Evolutionary conservation across 2,329 filamentous ascomycete species (phyloP).

Genomic region (Helicocarpus griseus): DNA sequence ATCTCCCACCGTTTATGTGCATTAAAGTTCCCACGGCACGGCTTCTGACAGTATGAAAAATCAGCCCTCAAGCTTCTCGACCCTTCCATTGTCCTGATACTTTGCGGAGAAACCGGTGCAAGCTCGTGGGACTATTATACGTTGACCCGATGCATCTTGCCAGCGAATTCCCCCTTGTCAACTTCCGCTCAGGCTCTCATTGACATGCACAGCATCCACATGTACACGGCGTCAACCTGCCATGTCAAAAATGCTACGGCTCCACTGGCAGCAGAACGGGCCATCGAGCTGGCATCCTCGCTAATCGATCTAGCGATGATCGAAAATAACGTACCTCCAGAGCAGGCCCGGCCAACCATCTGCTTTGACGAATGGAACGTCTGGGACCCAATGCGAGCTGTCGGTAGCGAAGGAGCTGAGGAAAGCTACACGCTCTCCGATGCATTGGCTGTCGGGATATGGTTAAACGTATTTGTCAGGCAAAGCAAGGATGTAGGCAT

Average conservation of each 20-base stretch:
- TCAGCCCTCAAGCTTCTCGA: constrained; percentile 42
- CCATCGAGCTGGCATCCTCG: constrained; percentile 58
- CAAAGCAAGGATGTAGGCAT: constrained; percentile 63
- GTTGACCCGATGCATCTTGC: constrained; percentile 56
- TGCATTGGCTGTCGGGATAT: constrained; percentile 63
- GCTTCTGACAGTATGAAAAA: constrained; percentile 7
- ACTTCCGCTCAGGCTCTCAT: constrained; percentile 42
- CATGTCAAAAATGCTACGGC: constrained; percentile 50
- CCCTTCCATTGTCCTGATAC: constrained; percentile 57
- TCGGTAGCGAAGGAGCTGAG: constrained; percentile 62
- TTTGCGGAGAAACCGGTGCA: constrained; percentile 63
- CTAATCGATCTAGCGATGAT: constrained; percentile 66
- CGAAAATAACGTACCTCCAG: constrained; percentile 48
- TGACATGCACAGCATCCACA: constrained; percentile 73
- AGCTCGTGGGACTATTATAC: constrained; percentile 65
- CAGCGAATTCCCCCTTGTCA: constrained; percentile 33
- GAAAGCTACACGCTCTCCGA: constrained; percentile 67
- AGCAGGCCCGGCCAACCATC: constrained; percentile 56
- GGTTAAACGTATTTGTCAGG: constrained; percentile 67
- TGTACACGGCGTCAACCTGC: constrained; percentile 58
- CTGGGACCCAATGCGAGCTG: constrained; percentile 64
- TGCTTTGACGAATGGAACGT: constrained; percentile 85
- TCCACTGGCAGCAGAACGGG: constrained; percentile 60
- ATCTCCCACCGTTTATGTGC: background rate
- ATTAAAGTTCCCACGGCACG: background rate